Percentiles rank a stretch among this genome's conserved stretches.
Evolutionary conservation across 2,329 filamentous ascomycete genomes (phyloP).

Genomic region (Tolypocladium amazonense): DNA sequence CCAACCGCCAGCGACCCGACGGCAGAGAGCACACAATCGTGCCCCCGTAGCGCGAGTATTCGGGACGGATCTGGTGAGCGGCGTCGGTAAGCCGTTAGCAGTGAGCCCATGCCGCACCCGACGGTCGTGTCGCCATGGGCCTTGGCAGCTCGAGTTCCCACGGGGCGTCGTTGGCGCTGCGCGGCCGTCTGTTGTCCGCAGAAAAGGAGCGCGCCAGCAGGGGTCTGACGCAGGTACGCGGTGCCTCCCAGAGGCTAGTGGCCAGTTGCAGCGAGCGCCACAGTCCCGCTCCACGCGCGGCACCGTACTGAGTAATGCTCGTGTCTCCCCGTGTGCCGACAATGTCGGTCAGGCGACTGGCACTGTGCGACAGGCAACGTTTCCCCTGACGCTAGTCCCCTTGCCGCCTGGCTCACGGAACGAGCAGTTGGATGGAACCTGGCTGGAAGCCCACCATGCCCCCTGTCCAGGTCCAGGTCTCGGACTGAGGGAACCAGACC

Average conservation of each 20-base stretch:
- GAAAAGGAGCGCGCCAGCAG: not conserved
- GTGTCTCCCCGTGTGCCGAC: not conserved
- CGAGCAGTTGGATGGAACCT: not conserved
- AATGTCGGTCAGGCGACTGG: not conserved
- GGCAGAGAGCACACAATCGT: not conserved
- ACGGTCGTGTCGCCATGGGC: not conserved
- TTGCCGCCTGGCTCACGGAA: slow-evolving; percentile 1
- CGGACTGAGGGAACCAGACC: not conserved
- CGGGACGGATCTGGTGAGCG: not conserved
- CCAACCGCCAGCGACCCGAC: not conserved
- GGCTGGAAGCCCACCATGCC: not conserved
- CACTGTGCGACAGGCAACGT: not conserved
- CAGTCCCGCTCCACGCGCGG: not conserved
- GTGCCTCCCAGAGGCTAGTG: not conserved
- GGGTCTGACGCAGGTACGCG: slow-evolving; percentile 12
- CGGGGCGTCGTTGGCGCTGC: not conserved
- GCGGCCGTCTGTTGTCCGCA: not conserved
- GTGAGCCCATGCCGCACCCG: not conserved
- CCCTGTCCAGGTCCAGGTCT: not conserved
- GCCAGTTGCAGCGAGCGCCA: not conserved
- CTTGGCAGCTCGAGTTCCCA: not conserved
- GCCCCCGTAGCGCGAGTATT: not conserved
- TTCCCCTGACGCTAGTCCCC: slow-evolving; percentile 12
- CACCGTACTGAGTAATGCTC: not conserved
- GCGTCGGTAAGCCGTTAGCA: not conserved